Evolutionary conservation across 495 filamentous ascomycete species (phyloP), one percentile per base, ranked within the genome.

Genomic region (Bryoglossum gracile): DNA sequence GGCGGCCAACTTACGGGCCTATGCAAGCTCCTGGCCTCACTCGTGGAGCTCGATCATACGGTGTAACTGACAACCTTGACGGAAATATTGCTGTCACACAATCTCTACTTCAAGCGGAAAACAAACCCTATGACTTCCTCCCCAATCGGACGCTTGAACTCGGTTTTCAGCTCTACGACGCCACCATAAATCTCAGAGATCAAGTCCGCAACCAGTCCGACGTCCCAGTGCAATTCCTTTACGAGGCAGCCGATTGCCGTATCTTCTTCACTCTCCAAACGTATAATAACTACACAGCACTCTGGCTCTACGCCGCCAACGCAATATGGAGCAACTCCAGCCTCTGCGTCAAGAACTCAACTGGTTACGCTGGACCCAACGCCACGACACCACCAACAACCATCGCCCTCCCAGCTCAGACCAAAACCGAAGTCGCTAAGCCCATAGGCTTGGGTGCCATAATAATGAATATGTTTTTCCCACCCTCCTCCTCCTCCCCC

Each of bases 221-320:
- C 3, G 66, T 61, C 0, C 75, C 75, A 5, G 55, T 78, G 10
- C 76, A 80, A 52, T 78, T 78, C 60, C 39, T 64, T 8, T 72
- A 75, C 56, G 67, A 76, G 45, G 60, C 73, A 4, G 73, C 75
- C 10, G 66, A 74, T 49, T 80, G 76, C 62, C 61, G 74, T 8
- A 65, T 78, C 50, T 78, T 75, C 53, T 78, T 73, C 53, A 77
- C 75, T 2, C 51, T 61, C 1, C 53, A 62, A 32, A 76, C 71
- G 52, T 43, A 74, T 14, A 63, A 59, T 34, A 61, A 66, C 21
- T 65, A 68, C 4, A 61, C 53, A 17, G 61, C 54, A 8, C 65
- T 69, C 9, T 80, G 74, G 76, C 58, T 64, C 28, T 62, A 67
- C 45, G 69, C 67, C 2, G 53, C 55, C 5, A 43, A 58, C 36